A percentile compares a stretch with the other conserved stretches of the same genome.
Conservation (phyloP, 2,329 filamentous ascomycete genomes). For the Triangularia setosa region DNA sequence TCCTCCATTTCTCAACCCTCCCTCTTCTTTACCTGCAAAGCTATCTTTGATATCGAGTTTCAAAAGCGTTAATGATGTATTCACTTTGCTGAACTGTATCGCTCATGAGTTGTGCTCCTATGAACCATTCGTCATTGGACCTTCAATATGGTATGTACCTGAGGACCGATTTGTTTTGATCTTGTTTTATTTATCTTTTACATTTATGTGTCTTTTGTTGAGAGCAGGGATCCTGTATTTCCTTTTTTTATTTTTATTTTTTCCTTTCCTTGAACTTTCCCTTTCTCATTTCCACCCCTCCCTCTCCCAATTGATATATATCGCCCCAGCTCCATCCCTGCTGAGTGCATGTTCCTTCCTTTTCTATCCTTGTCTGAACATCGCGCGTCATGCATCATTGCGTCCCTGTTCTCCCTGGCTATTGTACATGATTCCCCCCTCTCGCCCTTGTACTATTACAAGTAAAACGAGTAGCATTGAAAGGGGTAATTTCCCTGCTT, state of each 20-base stretch:
- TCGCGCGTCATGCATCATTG: not conserved
- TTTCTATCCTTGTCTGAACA: not conserved
- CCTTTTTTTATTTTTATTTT: too few species aligned
- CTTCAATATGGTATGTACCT: too few species aligned
- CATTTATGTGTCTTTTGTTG: not conserved
- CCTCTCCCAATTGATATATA: not conserved
- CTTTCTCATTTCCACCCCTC: not conserved
- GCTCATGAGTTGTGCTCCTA: too few species aligned
- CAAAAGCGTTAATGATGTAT: too few species aligned
- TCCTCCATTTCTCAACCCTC: not conserved
- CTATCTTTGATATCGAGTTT: too few species aligned
- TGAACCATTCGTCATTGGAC: too few species aligned
- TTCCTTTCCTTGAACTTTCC: not conserved
- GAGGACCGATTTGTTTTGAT: too few species aligned
- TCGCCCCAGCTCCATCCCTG: not conserved
- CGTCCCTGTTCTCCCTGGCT: not conserved
- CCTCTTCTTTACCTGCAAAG: not conserved
- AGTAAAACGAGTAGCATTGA: not conserved
- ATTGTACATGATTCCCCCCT: not conserved
- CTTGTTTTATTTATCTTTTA: too few species aligned
- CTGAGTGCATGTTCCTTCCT: not conserved
- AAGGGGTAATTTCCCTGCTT: not conserved
- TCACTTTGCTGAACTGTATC: too few species aligned
- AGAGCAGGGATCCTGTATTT: not conserved
- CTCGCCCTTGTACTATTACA: not conserved